These are phyloP conservation scores for Colletotrichum sp. DNA, from an alignment of 2,329 filamentous ascomycete genomes.

Conservation along the genomic window DNA sequence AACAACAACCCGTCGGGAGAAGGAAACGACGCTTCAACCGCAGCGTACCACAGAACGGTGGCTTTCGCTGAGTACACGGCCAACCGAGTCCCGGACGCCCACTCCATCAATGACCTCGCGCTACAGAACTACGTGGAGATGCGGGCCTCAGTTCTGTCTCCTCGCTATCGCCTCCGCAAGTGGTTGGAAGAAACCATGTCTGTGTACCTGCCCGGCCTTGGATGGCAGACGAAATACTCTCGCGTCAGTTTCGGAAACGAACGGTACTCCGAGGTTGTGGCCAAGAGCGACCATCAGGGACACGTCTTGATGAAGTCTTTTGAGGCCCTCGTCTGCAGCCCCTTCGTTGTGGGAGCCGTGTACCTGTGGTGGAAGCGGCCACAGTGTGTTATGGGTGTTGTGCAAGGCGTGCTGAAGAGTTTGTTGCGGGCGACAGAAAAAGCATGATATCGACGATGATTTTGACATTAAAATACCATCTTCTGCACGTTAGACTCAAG, in stretches of 20 bases:
- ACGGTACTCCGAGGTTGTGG: conserved; percentile 83
- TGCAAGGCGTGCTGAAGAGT: neutral
- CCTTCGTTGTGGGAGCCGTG: conserved; percentile 10
- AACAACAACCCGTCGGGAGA: conserved; percentile 44
- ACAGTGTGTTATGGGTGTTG: neutral
- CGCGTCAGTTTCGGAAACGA: conserved; percentile 94
- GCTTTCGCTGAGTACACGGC: conserved; percentile 80
- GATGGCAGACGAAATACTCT: conserved; percentile 92
- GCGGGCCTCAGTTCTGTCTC: conserved; percentile 82
- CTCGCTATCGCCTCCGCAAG: conserved; percentile 81
- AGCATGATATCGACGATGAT: neutral
- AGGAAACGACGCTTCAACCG: conserved; percentile 53
- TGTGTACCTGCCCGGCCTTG: conserved; percentile 75
- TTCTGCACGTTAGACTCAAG: neutral
- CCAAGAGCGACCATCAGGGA: conserved; percentile 72
- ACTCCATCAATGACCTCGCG: conserved; percentile 92
- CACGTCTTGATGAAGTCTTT: conserved; percentile 52
- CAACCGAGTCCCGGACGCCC: conserved; percentile 77
- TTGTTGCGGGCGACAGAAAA: neutral
- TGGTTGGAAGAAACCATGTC: conserved; percentile 84
- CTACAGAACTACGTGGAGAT: conserved; percentile 94
- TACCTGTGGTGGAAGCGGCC: conserved; percentile 23
- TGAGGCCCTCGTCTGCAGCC: conserved; percentile 16
- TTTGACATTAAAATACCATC: neutral
- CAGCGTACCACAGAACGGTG: conserved; percentile 65